Evolutionary conservation across 805 yeast species (phyloP), one percentile per base, ranked within the genome.

Genomic region (Kuraishia floccosa): DNA sequence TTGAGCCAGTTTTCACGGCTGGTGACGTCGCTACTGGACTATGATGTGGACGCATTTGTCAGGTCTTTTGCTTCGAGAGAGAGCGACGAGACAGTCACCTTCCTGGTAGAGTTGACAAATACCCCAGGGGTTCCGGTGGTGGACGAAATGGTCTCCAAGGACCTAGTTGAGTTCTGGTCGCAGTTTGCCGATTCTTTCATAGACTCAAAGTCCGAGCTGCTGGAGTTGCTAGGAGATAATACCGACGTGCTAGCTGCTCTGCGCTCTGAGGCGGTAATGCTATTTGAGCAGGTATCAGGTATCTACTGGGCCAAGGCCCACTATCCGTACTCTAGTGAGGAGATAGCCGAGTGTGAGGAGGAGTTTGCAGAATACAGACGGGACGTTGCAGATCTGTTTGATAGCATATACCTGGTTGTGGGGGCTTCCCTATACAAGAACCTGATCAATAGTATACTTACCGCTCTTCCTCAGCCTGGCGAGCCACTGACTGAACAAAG

Each of bases 331-430:
- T 60, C 58, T 23, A 46, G 50, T 4, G 43, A 44, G 6, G 49
- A 49, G 2, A 43, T 52, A 14, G 44, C 43, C 16, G 52, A 56
- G 7, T 46, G 47, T 17, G 50, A 58, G 35, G 63, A 65, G 14
- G 93, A 79, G 39, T 83, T 86, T 43, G 52, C 54, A 15, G 65
- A 72, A 17, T 89, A 73, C 50, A 65, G 96, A 41, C 56, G 71
- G 20, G 89, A 80, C 37, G 78, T 80, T 7, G 68, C 78, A 1
- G 97, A 91, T 41, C 61, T 87, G 24, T 70, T 83, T 39, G 91
- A 85, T 33, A 60, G 72, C 0, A 52, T 78, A 2, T 83, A 78
- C 57, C 70, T 85, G 1, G 58, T 82, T 4, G 60, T 84, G 23
- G 83, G 81, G 24, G 33, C 50, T 0, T 54, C 63, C 2, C 49